These are phyloP conservation scores for Penicillium sp. DNA, from an alignment of 2,329 filamentous ascomycete genomes.

Conservation along the genomic window DNA sequence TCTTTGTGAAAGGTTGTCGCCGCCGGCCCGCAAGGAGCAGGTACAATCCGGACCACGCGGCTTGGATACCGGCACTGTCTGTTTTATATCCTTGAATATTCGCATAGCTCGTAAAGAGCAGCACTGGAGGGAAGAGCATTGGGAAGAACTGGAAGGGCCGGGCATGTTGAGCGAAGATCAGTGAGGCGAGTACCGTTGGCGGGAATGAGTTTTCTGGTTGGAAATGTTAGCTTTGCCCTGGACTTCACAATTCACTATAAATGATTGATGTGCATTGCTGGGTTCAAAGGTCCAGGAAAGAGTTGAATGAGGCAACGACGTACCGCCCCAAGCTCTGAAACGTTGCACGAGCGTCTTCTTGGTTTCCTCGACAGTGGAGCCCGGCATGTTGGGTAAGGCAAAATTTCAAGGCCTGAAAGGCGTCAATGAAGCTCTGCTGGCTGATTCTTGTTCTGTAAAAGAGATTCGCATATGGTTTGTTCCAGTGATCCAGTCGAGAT, in stretches of 20 bases:
- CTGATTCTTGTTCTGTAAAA: too few relatives aligned
- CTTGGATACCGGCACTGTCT: conserved; percentile 60
- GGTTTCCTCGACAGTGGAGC: conserved; percentile 31
- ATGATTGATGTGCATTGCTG: neutral
- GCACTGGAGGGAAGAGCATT: conserved; percentile 62
- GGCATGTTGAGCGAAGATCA: conserved; percentile 62
- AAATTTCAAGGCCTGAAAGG: neutral
- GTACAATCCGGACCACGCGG: conserved; percentile 63
- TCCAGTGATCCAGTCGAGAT: neutral
- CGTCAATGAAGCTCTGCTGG: neutral
- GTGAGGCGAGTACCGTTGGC: conserved; percentile 60
- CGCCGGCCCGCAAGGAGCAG: conserved; percentile 59
- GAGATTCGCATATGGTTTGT: neutral
- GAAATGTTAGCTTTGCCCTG: neutral
- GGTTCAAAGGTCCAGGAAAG: neutral
- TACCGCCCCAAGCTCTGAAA: conserved; percentile 44
- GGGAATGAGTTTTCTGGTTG: conserved; percentile 59
- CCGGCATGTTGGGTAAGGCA: conserved; percentile 22
- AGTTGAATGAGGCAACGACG: conserved; percentile 7
- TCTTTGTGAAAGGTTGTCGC: conserved; percentile 45
- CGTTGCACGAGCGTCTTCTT: conserved; percentile 39
- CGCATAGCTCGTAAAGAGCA: conserved; percentile 63
- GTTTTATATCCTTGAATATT: conserved; percentile 60
- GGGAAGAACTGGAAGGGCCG: conserved; percentile 63
- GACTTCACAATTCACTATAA: neutral